Conservation (phyloP, 1,139 yeast species). For the Pichia sp. region DNA sequence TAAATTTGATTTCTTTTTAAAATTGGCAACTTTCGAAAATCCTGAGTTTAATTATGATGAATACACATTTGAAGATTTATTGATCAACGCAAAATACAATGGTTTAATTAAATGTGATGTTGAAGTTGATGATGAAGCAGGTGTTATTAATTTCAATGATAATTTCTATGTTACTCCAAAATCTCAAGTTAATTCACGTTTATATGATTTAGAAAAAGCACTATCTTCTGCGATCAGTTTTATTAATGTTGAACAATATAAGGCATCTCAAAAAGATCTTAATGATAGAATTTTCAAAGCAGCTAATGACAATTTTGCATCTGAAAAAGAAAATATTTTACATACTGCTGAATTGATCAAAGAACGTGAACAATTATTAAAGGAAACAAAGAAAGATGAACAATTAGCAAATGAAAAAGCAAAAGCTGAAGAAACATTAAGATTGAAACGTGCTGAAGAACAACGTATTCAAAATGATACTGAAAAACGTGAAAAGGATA, state of each 20-base stretch:
- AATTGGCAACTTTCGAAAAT: constrained; percentile 63
- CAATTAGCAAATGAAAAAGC: constrained; percentile 52
- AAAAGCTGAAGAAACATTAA: constrained; percentile 57
- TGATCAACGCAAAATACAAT: constrained; percentile 48
- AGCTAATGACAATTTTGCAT: constrained; percentile 55
- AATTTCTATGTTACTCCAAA: constrained; percentile 51
- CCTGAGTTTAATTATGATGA: constrained; percentile 32
- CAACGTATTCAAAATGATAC: constrained; percentile 78
- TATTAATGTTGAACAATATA: constrained; percentile 21
- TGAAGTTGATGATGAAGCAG: constrained; percentile 76
- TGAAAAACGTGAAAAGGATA: constrained; percentile 72
- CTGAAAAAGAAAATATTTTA: constrained; percentile 65
- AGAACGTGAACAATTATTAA: constrained; percentile 62
- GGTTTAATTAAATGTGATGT: constrained; percentile 76
- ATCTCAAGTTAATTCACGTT: constrained; percentile 64
- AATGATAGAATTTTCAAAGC: constrained; percentile 31
- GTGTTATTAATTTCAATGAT: constrained; percentile 62
- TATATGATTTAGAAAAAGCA: constrained; percentile 61
- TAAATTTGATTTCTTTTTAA: constrained; percentile 71
- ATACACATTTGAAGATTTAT: constrained; percentile 54
- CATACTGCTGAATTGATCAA: constrained; percentile 53
- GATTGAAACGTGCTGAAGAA: constrained; percentile 80
- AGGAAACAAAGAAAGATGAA: constrained; percentile 52
- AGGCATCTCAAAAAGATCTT: constrained; percentile 11
- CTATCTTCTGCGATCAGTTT: constrained; percentile 37